Evolutionary conservation across 2,329 filamentous ascomycete species (phyloP), one percentile per base, ranked within the genome.

Genomic region (Colletotrichum lupini): DNA sequence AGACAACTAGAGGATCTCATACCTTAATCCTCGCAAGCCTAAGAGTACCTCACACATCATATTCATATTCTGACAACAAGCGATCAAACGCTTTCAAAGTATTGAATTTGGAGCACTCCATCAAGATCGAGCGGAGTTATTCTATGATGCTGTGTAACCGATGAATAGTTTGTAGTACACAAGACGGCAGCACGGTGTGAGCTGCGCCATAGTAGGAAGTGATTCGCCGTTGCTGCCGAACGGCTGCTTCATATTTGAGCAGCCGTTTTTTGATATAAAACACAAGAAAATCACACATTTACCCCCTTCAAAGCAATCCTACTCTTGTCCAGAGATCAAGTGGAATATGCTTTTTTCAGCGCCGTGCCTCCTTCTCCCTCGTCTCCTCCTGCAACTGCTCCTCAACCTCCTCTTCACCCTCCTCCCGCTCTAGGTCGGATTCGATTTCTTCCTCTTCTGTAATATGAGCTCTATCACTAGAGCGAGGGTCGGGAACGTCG

Each of bases 401-500:
- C 26, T 73, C 76, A 1, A 19, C 12, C 16, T 72, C 58, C 8
- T 74, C 74, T 32, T 78, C 78, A 12, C 79, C 77, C 1, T 79
- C 76, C 24, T 80, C 78, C 55, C 84, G 81, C 73, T 86, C 84
- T 35, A 87, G 78, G 28, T 87, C 85, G 72, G 86, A 84, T 77
- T 88, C 86, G 28, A 89, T 84, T 77, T 87, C 86, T 78, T 90
- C 88, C 5, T 78, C 81, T 78, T 90, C 87, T 0, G 85, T 86
- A 55, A 90, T 85, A 71, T 85, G 82, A 4, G 82, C 81, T 60
- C 74, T 79, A 42, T 85, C 84, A 35, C 56, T 57, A 8, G 67
- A 52, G 5, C 72, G 68, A 49, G 71, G 66, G 4, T 87, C 81
- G 0, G 86, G 82, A 9, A 87, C 79, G 68, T 97, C 95, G 9